Evolutionary conservation across 441 rosid species (phyloP).

Genomic region (Syzygium syzygioides): DNA sequence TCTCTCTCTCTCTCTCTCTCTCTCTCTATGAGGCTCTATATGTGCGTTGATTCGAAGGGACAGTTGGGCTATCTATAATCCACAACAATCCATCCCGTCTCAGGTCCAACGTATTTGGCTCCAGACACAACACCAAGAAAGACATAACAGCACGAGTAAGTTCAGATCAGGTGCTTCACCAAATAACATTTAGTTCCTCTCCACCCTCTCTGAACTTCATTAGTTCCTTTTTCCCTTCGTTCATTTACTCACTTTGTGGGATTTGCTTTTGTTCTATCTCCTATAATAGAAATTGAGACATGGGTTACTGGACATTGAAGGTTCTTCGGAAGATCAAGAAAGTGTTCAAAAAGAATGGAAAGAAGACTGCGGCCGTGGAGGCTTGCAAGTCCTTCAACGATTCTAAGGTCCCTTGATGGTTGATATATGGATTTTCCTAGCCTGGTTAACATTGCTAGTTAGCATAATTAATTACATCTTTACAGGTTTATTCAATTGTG

Average conservation of each 20-base stretch:
- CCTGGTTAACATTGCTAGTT: neutral
- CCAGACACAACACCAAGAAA: neutral
- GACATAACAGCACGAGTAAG: neutral
- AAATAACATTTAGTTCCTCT: neutral
- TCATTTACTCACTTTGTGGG: neutral
- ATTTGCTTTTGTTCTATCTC: neutral
- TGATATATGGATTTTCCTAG: too few species aligned
- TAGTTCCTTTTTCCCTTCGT: neutral
- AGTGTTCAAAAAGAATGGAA: constrained; percentile 58
- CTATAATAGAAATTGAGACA: neutral
- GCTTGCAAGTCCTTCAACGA: constrained; percentile 67
- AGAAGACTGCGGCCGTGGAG: constrained; percentile 77
- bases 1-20: too few species aligned
- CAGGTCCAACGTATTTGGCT: neutral
- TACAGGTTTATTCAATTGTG: neutral
- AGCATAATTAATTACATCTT: neutral
- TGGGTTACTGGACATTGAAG: constrained; percentile 80
- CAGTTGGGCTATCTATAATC: constrained; percentile 7
- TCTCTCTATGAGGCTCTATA: constrained; percentile 5
- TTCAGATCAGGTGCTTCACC: neutral
- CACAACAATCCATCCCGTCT: neutral
- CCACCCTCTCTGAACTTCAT: neutral
- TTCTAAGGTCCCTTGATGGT: constrained; percentile 25
- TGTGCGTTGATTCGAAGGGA: constrained; percentile 7
- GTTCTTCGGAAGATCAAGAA: constrained; percentile 77